Evolutionary conservation across 768 basidiomycete genomes (phyloP).

Genomic region (Goffeauzyma gilvescens): DNA sequence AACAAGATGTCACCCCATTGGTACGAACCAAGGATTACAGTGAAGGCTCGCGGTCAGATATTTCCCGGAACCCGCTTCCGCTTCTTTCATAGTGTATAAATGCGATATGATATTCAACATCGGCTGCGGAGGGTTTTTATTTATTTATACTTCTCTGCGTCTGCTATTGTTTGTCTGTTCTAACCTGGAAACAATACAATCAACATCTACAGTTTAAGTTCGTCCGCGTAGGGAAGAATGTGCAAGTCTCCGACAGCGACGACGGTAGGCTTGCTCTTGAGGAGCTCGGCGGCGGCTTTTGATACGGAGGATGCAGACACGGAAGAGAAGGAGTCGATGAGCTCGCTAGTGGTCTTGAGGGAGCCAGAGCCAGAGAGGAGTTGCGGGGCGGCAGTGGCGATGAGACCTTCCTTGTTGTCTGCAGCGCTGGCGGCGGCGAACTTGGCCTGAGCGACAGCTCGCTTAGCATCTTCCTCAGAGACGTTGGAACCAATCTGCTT

Average conservation of each 20-base stretch:
- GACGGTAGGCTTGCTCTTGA: conserved; percentile 62
- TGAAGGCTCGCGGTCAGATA: no score
- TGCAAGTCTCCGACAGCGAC: conserved; percentile 66
- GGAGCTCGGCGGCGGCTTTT: conserved; percentile 49
- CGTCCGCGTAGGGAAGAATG: conserved; percentile 57
- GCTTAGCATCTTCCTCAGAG: conserved; percentile 52
- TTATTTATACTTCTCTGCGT: no score
- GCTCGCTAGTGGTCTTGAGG: conserved; percentile 42
- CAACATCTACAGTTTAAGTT: no score
- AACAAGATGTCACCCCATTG: no score
- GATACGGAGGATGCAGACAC: conserved; percentile 48
- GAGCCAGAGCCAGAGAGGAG: conserved; percentile 38
- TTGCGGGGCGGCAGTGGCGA: conserved; percentile 45
- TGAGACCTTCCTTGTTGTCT: conserved; percentile 53
- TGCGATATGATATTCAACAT: neutral
- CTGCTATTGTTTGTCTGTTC: no score
- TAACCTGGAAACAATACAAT: no score
- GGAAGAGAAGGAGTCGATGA: conserved; percentile 52
- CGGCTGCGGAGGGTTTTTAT: neutral
- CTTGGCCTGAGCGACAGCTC: conserved; percentile 72
- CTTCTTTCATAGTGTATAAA: no score
- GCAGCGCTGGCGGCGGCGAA: conserved; percentile 52
- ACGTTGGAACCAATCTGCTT: conserved; percentile 39
- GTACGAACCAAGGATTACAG: no score
- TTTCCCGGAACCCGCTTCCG: no score